A percentile compares a stretch with the other conserved stretches of the same genome.
Evolutionary conservation across 495 filamentous ascomycete species (phyloP).

Genomic region (Cryomyces antarcticus): DNA sequence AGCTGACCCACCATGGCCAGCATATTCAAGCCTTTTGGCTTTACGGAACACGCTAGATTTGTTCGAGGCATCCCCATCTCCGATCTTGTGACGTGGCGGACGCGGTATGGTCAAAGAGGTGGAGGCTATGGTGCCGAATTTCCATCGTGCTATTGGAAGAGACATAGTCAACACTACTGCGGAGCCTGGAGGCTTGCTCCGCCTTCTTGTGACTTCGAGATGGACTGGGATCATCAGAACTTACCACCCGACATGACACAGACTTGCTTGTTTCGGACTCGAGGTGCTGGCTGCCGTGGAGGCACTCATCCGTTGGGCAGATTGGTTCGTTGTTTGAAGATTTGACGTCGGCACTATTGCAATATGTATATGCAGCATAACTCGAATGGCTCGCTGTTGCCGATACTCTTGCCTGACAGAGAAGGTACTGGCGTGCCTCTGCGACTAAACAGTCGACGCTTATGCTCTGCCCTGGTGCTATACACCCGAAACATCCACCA

Average conservation of each 20-base stretch:
- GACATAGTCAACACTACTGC: background rate
- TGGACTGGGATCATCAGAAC: background rate
- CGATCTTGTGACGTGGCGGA: constrained; percentile 3
- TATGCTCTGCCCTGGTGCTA: no score
- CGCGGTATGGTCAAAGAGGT: constrained; percentile 2
- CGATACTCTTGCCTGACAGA: no score
- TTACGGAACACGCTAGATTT: background rate
- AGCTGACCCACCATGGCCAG: constrained; percentile 1
- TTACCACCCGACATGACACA: background rate
- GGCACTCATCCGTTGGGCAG: no score
- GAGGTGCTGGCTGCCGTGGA: no score
- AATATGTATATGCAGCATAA: no score
- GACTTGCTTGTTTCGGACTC: background rate
- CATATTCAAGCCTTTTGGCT: background rate
- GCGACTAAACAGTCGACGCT: no score
- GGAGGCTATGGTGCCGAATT: background rate
- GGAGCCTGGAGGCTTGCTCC: constrained; percentile 1
- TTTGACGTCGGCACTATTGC: no score
- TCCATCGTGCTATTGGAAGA: background rate
- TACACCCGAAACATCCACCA: no score
- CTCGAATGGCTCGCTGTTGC: no score
- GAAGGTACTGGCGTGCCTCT: no score
- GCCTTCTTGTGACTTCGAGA: background rate
- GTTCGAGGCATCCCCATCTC: constrained; percentile 1
- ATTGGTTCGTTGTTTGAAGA: no score